Conservation (phyloP, 1,139 yeast species). For the Waltiozyma solani region DNA sequence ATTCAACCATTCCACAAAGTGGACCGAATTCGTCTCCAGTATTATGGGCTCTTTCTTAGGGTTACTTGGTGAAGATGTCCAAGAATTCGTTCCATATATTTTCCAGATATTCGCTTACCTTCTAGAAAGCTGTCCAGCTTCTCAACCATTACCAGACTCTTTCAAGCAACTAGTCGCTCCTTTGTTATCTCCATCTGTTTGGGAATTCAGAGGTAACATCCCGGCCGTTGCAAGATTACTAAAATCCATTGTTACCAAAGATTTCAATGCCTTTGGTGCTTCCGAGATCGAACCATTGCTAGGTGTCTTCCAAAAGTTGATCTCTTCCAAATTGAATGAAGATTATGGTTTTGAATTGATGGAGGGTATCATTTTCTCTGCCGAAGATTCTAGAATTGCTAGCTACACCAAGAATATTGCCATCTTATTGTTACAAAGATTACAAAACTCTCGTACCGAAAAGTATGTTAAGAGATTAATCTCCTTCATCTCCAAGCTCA, state of each 20-base stretch:
- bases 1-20: slow-evolving; percentile 28
- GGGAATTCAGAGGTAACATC: slow-evolving; percentile 90
- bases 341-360: slow-evolving; percentile 75
- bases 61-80: slow-evolving; percentile 74
- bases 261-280: slow-evolving; percentile 35
- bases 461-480: slow-evolving; percentile 67
- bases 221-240: slow-evolving; percentile 86
- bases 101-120: slow-evolving; percentile 80
- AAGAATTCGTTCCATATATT: slow-evolving; percentile 89
- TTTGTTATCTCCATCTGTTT: slow-evolving; percentile 73
- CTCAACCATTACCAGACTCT: slow-evolving; percentile 44
- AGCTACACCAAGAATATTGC: slow-evolving; percentile 68
- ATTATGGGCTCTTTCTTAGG: slow-evolving; percentile 60
- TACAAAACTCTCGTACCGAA: slow-evolving; percentile 76
- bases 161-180: slow-evolving; percentile 69
- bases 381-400: slow-evolving; percentile 41
- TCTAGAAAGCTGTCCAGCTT: slow-evolving; percentile 51
- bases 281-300: slow-evolving; percentile 61
- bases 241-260: slow-evolving; percentile 58
- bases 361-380: slow-evolving; percentile 51
- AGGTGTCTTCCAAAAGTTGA: slow-evolving; percentile 93
- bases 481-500: slow-evolving; percentile 45
- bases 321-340: slow-evolving; percentile 79
- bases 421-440: slow-evolving; percentile 63
- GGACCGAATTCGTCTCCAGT: slow-evolving; percentile 39